Conservation (phyloP, 129 eudicot genomes). For the Lactuca sativa region DNA sequence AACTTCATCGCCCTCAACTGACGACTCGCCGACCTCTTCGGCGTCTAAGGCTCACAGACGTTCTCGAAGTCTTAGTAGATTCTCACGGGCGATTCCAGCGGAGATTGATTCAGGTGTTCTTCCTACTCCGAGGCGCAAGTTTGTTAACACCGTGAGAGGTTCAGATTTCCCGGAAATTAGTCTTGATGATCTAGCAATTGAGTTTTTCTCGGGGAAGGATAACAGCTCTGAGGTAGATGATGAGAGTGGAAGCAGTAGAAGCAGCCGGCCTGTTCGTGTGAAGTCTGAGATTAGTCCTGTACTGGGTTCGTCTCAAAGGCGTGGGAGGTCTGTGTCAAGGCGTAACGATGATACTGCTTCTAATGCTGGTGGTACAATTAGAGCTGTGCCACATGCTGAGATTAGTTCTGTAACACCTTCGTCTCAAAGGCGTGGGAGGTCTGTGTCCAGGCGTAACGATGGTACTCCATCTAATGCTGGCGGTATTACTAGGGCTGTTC, state of each 20-base stretch:
- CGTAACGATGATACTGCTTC: constrained; percentile 24
- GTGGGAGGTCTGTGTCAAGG: constrained; percentile 84
- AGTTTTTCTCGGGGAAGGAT: constrained; percentile 59
- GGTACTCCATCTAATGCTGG: constrained; percentile 16
- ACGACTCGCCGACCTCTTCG: constrained; percentile 38
- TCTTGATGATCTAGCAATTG: constrained; percentile 87
- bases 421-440: constrained; percentile 60
- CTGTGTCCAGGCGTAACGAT: constrained; percentile 61
- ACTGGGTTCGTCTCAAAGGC: constrained; percentile 46
- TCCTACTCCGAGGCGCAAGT: constrained; percentile 68
- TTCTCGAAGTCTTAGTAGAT: constrained; percentile 74
- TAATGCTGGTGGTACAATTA: neutral
- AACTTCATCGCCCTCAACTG: constrained; percentile 32
- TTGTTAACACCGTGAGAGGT: constrained; percentile 84
- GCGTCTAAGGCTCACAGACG: constrained; percentile 49
- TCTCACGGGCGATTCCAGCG: constrained; percentile 52
- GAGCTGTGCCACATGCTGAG: neutral
- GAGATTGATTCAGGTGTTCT: constrained; percentile 25
- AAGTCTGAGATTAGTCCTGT: constrained; percentile 36
- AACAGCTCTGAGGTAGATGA: constrained; percentile 22
- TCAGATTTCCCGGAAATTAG: constrained; percentile 65
- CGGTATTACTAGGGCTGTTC: constrained; percentile 25
- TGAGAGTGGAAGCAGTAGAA: constrained; percentile 29
- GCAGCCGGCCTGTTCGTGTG: constrained; percentile 36
- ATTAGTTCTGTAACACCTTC: neutral